Evolutionary conservation across 1,284 basidiomycete genomes (phyloP).

Genomic region (Ceratobasidium sp.): DNA sequence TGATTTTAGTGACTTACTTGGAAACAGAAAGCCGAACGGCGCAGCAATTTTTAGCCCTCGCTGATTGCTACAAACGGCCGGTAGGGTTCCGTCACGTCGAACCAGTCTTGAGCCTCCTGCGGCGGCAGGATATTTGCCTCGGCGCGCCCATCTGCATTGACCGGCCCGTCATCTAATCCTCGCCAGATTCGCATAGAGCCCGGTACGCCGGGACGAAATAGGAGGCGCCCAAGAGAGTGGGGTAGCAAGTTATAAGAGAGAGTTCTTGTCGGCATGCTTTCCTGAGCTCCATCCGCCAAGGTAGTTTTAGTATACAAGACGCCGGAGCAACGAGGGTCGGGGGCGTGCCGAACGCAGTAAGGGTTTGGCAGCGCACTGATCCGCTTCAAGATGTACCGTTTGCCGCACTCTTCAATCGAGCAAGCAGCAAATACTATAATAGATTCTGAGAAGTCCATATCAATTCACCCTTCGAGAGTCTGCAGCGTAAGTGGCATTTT

Average conservation of each 20-base stretch:
- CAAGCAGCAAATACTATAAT: background rate
- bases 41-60: background rate
- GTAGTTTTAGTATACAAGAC: constrained; percentile 1
- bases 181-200: constrained; percentile 3
- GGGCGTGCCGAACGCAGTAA: background rate
- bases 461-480: background rate
- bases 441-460: constrained; percentile 8
- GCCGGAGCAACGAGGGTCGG: background rate
- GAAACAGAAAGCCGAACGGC: too few species aligned
- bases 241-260: constrained; percentile 13
- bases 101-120: background rate
- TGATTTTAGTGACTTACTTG: too few species aligned
- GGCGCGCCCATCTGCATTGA: too few species aligned
- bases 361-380: background rate
- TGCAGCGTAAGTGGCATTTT: background rate
- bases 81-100: background rate
- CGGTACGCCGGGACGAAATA: background rate
- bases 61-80: background rate
- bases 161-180: background rate
- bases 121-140: background rate
- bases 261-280: background rate
- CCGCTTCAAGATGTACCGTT: constrained; percentile 3
- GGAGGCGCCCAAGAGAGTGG: background rate
- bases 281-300: background rate
- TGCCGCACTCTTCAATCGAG: background rate